Conservation (phyloP, 495 filamentous ascomycete genomes). For the Aspergillus diversus region DNA sequence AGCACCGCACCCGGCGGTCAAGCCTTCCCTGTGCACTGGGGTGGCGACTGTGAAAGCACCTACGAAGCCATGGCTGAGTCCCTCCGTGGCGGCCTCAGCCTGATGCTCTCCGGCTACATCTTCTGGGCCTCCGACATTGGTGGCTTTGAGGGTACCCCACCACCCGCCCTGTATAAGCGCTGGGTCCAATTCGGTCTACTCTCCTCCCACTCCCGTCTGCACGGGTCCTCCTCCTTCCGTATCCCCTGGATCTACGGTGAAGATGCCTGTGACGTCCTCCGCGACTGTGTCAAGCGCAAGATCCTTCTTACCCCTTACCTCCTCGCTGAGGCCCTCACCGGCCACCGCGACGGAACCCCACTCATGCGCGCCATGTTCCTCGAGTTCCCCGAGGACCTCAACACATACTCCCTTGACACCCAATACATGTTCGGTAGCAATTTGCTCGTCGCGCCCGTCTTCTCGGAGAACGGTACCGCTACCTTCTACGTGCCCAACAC, state of each 20-base stretch:
- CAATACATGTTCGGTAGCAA: constrained; percentile 68
- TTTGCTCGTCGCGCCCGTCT: constrained; percentile 63
- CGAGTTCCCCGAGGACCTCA: constrained; percentile 67
- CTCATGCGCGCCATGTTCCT: constrained; percentile 65
- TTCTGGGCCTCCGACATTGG: constrained; percentile 76
- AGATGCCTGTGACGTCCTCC: constrained; percentile 60
- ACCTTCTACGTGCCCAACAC: constrained; percentile 62
- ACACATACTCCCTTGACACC: constrained; percentile 63
- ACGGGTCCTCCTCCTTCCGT: constrained; percentile 68
- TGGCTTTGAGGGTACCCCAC: constrained; percentile 70
- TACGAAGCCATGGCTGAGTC: constrained; percentile 75
- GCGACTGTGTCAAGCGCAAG: constrained; percentile 63
- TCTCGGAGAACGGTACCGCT: constrained; percentile 60
- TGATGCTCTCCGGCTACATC: constrained; percentile 67
- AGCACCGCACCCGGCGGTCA: constrained; percentile 69
- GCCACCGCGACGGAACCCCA: constrained; percentile 52
- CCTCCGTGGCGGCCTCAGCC: constrained; percentile 67
- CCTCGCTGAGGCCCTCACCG: constrained; percentile 54
- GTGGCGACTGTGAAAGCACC: constrained; percentile 73
- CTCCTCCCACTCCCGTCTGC: constrained; percentile 68
- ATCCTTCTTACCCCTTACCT: constrained; percentile 67
- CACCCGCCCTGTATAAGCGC: constrained; percentile 72
- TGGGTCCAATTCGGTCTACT: constrained; percentile 76
- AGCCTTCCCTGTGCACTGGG: constrained; percentile 67
- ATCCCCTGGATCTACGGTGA: constrained; percentile 74